phyloP scores from a whole-genome alignment of 495 filamentous ascomycete genomes.

The Aspergillus indologenus region DNA sequence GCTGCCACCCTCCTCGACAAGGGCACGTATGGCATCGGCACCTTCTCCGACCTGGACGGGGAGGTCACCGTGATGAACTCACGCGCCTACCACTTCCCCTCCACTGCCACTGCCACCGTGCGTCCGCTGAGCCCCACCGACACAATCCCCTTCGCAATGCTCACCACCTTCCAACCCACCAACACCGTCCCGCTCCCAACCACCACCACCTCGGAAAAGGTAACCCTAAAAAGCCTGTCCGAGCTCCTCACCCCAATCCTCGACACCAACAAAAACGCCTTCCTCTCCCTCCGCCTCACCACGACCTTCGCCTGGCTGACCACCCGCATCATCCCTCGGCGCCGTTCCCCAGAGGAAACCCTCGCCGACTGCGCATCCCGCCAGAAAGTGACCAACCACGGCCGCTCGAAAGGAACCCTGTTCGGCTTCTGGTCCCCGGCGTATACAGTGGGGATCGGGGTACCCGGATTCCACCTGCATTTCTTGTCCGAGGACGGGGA shows the following conservation, averaged over 20 bases:
- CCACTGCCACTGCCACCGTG: not conserved
- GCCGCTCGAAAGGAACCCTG: conserved; percentile 36
- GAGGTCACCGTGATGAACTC: conserved; percentile 52
- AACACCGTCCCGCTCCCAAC: conserved; percentile 1
- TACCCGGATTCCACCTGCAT: conserved; percentile 51
- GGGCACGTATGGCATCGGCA: conserved; percentile 52
- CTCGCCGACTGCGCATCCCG: conserved; percentile 38
- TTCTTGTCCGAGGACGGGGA: conserved; percentile 44
- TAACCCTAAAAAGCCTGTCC: conserved; percentile 3
- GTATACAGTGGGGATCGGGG: conserved; percentile 46
- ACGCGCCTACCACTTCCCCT: conserved; percentile 36
- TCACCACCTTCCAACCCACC: conserved; percentile 14
- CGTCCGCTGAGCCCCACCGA: not conserved
- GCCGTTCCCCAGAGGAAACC: conserved; percentile 28
- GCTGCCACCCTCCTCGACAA: conserved; percentile 35
- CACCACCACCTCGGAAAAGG: too few relatives aligned
- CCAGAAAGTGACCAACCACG: conserved; percentile 36
- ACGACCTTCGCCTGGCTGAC: not conserved
- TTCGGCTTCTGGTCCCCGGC: conserved; percentile 49
- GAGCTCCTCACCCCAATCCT: conserved; percentile 12
- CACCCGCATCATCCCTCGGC: conserved; percentile 10
- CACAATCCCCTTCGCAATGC: conserved; percentile 12
- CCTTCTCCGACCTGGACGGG: conserved; percentile 47
- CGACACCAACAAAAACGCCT: conserved; percentile 11
- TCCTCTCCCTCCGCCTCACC: conserved; percentile 11